These are phyloP conservation scores for Eleusine coracana DNA, from an alignment of 176 grass and related monocot genomes.

Conservation along the genomic window DNA sequence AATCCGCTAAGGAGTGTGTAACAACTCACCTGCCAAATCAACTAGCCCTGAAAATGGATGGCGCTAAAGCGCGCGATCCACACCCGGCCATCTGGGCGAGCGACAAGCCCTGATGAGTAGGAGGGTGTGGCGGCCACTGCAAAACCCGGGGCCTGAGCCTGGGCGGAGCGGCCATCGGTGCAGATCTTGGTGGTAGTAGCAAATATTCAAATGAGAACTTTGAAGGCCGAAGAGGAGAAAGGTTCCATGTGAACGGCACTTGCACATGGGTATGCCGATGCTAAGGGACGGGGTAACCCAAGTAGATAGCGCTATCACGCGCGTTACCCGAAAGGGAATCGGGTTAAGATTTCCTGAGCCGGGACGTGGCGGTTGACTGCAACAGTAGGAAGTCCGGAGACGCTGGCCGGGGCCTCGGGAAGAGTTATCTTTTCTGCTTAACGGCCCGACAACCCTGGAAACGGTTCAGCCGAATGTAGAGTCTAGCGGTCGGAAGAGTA, in stretches of 20 bases:
- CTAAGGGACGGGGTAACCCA: conserved; percentile 35
- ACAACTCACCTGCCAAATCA: too few relatives aligned
- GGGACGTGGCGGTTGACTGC: conserved; percentile 61
- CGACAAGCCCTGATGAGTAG: too few relatives aligned
- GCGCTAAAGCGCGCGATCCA: too few relatives aligned
- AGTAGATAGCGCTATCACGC: not conserved
- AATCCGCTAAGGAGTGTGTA: too few relatives aligned
- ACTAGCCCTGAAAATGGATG: too few relatives aligned
- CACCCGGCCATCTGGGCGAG: too few relatives aligned
- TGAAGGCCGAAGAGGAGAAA: conserved; percentile 85
- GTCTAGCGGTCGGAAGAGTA: conserved; percentile 69
- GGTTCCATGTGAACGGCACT: conserved; percentile 85
- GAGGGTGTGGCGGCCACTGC: too few relatives aligned
- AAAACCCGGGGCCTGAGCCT: conserved; percentile 65
- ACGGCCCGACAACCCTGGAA: conserved; percentile 70
- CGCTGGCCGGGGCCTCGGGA: conserved; percentile 57
- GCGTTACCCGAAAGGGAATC: conserved; percentile 54
- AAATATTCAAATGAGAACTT: conserved; percentile 86
- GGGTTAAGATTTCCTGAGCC: conserved; percentile 61
- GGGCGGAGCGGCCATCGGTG: conserved; percentile 64
- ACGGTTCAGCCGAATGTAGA: conserved; percentile 68
- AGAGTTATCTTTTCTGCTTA: conserved; percentile 84
- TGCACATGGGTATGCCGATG: conserved; percentile 68
- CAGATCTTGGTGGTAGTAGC: conserved; percentile 76
- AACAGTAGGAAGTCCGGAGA: conserved; percentile 71